A percentile compares a stretch with the other conserved stretches of the same genome.
Conservation (phyloP, 345 rosid genomes). For the Balakata baccata region DNA sequence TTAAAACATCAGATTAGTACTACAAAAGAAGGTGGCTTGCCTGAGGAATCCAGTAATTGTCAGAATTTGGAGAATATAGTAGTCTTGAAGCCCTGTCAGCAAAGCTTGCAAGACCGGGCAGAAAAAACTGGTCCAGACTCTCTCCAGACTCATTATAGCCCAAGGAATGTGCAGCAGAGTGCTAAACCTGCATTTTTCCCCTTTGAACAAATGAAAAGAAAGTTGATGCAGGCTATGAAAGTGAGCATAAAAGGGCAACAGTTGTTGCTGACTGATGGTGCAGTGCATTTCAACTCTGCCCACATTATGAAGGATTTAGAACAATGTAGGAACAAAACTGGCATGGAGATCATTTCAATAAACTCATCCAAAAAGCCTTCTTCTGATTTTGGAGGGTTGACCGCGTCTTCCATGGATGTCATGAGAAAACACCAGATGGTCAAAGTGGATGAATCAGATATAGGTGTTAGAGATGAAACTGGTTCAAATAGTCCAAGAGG, state of each 20-base stretch:
- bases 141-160: constrained; percentile 17
- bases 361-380: constrained; percentile 18
- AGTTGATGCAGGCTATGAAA: constrained; percentile 50
- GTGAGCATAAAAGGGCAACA: constrained; percentile 34
- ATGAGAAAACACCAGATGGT: constrained; percentile 19
- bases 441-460: constrained; percentile 7
- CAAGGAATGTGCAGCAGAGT: constrained; percentile 25
- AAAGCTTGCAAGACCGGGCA: constrained; percentile 30
- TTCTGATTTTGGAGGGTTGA: constrained; percentile 13
- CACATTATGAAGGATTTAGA: constrained; percentile 4
- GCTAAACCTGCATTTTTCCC: constrained; percentile 41
- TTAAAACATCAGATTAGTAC: constrained; percentile 11
- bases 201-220: constrained; percentile 55
- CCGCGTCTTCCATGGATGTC: constrained; percentile 18
- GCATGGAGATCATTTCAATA: constrained; percentile 18
- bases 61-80: constrained; percentile 36
- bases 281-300: constrained; percentile 9
- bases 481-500: constrained; percentile 31
- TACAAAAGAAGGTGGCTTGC: constrained; percentile 14
- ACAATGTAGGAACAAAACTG: constrained; percentile 8
- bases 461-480: constrained; percentile 18
- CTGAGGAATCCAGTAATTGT: constrained; percentile 19
- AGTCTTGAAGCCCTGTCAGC: constrained; percentile 46
- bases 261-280: constrained; percentile 14
- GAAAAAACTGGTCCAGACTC: constrained; percentile 17